phyloP scores from a whole-genome alignment of 148 eudicot genomes.

The Rhododendron griersonianum region DNA sequence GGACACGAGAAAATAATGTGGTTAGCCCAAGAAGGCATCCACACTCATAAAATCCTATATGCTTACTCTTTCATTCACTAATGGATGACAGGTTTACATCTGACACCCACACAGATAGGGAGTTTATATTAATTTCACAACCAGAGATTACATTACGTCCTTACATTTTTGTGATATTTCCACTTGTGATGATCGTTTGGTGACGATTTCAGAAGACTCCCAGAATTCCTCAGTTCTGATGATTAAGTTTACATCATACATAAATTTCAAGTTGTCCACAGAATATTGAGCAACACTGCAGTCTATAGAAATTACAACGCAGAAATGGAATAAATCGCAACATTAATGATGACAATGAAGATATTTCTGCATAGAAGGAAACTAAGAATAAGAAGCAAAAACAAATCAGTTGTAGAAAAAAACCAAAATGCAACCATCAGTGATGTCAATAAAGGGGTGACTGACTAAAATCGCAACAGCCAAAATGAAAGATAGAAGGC shows the following conservation, averaged over 20 bases:
- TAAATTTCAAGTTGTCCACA: neutral
- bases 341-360: neutral
- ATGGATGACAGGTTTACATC: neutral
- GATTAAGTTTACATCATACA: neutral
- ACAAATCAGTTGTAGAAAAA: too few relatives aligned
- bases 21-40: neutral
- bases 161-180: neutral
- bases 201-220: neutral
- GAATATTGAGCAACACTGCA: neutral
- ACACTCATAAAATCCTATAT: neutral
- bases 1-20: neutral
- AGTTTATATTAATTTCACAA: neutral
- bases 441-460: too few relatives aligned
- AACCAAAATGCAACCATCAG: too few relatives aligned
- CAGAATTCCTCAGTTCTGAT: neutral
- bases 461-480: too few relatives aligned
- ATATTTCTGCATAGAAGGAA: too few relatives aligned
- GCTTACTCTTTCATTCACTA: neutral
- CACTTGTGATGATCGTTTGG: neutral
- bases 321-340: neutral
- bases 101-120: neutral
- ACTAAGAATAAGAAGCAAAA: too few relatives aligned
- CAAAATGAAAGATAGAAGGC: too few relatives aligned
- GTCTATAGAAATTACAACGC: neutral
- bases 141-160: neutral